phyloP scores from a whole-genome alignment of 2,329 filamentous ascomycete species.

The Nannizziopsis barbatae region DNA sequence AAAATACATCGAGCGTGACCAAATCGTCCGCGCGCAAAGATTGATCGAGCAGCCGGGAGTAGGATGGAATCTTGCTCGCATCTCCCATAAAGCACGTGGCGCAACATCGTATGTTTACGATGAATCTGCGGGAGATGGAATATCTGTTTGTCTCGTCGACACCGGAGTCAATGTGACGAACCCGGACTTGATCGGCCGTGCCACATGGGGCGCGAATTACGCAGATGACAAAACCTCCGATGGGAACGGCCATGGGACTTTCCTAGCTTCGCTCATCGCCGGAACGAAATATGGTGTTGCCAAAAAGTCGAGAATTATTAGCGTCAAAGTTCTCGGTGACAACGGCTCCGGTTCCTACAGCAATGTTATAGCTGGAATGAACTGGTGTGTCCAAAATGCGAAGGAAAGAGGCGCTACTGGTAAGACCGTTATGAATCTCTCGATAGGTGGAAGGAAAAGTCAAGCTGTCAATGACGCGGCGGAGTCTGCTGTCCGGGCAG shows the following conservation, averaged over 20 bases:
- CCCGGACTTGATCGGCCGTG: constrained; percentile 29
- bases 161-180: constrained; percentile 28
- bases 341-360: constrained; percentile 37
- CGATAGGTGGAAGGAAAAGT: constrained; percentile 27
- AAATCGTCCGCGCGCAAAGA: not conserved
- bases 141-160: constrained; percentile 30
- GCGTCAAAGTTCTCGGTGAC: constrained; percentile 41
- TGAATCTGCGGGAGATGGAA: constrained; percentile 25
- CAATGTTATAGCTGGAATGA: constrained; percentile 41
- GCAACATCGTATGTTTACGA: constrained; percentile 28
- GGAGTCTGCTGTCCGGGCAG: constrained; percentile 26
- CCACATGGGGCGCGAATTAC: constrained; percentile 26
- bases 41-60: constrained; percentile 16
- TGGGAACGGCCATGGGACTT: constrained; percentile 30
- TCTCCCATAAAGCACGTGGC: constrained; percentile 22
- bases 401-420: constrained; percentile 20
- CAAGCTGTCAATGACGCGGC: constrained; percentile 31
- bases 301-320: constrained; percentile 31
- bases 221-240: constrained; percentile 16
- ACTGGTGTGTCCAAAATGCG: constrained; percentile 28
- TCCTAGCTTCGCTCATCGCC: constrained; percentile 29
- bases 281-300: constrained; percentile 28
- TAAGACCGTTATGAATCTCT: constrained; percentile 28
- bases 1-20: constrained; percentile 14
- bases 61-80: constrained; percentile 28